These are phyloP conservation scores for Aeminium ludgeri DNA, from an alignment of 495 filamentous ascomycete genomes.

Conservation along the genomic window DNA sequence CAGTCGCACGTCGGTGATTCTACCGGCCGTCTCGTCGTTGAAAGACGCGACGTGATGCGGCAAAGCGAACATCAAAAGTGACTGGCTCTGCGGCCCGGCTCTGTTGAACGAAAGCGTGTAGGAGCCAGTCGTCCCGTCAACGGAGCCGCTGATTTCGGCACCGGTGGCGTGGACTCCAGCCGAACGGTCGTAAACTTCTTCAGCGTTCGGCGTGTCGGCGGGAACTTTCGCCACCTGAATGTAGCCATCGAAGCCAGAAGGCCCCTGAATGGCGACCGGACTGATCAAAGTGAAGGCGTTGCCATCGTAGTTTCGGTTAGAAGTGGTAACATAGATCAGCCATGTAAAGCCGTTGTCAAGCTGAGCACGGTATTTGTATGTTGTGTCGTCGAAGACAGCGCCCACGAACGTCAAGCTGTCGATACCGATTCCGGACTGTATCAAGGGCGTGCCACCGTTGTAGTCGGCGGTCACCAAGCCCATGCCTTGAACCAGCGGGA, in stretches of 20 bases:
- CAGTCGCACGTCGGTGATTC: constrained; percentile 43
- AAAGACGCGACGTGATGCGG: constrained; percentile 75
- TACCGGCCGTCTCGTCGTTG: constrained; percentile 35
- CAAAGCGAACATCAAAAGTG: constrained; percentile 71
- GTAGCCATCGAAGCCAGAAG: constrained; percentile 42
- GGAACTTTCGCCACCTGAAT: constrained; percentile 71
- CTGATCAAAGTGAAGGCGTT: constrained; percentile 30
- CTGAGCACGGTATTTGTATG: constrained; percentile 61
- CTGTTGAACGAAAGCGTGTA: constrained; percentile 60
- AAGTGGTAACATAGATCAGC: constrained; percentile 61
- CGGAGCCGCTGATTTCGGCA: constrained; percentile 44
- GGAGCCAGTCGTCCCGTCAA: constrained; percentile 40
- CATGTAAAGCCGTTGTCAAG: constrained; percentile 60
- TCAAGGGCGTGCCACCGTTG: constrained; percentile 44
- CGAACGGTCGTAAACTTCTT: constrained; percentile 54
- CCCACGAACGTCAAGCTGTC: constrained; percentile 44
- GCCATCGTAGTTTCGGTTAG: constrained; percentile 27
- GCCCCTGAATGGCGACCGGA: constrained; percentile 33
- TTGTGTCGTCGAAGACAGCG: constrained; percentile 36
- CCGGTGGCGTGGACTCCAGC: constrained; percentile 56
- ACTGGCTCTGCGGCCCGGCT: constrained; percentile 36
- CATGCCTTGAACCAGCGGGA: constrained; percentile 83
- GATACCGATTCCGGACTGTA: constrained; percentile 63
- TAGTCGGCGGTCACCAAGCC: constrained; percentile 74
- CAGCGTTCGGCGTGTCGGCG: constrained; percentile 35